Percentiles rank a stretch among this genome's conserved stretches.
Evolutionary conservation across 352 stramenopile species (phyloP).

Genomic region (Hyphochytrium catenoides): DNA sequence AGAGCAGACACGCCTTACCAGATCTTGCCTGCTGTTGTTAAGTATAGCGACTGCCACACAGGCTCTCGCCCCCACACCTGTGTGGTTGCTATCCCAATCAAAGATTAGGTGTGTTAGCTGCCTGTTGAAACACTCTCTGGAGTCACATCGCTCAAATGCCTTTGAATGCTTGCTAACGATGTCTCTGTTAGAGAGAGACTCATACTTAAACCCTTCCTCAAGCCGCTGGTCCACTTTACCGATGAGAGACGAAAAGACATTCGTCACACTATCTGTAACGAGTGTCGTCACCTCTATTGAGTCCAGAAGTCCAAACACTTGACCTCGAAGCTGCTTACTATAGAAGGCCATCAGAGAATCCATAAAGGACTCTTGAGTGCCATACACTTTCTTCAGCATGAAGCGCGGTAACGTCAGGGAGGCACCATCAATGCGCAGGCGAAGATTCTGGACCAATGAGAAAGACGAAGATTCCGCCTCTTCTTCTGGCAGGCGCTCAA

Average conservation of each 20-base stretch:
- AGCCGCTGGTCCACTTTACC: constrained; percentile 41
- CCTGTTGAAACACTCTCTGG: constrained; percentile 22
- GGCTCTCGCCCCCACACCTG: constrained; percentile 33
- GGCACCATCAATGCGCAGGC: constrained; percentile 58
- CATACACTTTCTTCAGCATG: constrained; percentile 28
- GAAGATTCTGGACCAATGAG: constrained; percentile 53
- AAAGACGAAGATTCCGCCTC: constrained; percentile 12
- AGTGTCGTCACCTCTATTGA: constrained; percentile 58
- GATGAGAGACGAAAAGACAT: constrained; percentile 39
- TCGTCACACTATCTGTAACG: constrained; percentile 46
- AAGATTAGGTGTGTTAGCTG: constrained; percentile 46
- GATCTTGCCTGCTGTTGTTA: constrained; percentile 44
- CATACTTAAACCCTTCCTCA: constrained; percentile 21
- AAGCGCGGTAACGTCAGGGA: constrained; percentile 41
- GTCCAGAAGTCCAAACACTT: constrained; percentile 46
- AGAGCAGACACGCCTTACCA: no score
- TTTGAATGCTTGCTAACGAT: constrained; percentile 40
- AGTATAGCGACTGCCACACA: constrained; percentile 40
- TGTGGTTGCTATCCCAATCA: constrained; percentile 61
- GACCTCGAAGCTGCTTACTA: constrained; percentile 45
- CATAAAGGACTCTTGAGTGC: constrained; percentile 38
- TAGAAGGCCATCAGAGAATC: constrained; percentile 38
- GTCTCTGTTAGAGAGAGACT: constrained; percentile 41
- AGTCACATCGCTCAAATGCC: constrained; percentile 19
- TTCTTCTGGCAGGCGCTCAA: constrained; percentile 35